A percentile compares a stretch with the other conserved stretches of the same genome.
Conservation (phyloP, 31 red algal genomes). For the Porphyra umbilicalis region DNA sequence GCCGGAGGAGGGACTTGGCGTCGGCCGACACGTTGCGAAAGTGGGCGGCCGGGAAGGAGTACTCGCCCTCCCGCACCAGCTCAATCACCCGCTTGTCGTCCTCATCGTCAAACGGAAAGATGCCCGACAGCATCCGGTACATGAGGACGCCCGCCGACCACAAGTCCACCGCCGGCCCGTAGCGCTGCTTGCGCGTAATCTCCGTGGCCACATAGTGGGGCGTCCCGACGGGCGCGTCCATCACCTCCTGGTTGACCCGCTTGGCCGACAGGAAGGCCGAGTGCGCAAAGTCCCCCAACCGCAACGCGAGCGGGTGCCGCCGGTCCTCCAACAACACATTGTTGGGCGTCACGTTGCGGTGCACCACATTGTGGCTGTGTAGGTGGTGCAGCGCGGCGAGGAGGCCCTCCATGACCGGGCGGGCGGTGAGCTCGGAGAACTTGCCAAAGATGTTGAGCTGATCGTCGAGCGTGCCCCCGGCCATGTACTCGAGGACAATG, state of each 20-base stretch:
- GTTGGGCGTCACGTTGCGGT: conserved; percentile 80
- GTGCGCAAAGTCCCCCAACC: conserved; percentile 61
- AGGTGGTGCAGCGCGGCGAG: conserved; percentile 52
- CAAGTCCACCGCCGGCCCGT: conserved; percentile 71
- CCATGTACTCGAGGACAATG: conserved; percentile 76
- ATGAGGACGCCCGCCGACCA: conserved; percentile 89
- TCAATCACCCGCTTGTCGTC: conserved; percentile 63
- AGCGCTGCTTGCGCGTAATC: conserved; percentile 53
- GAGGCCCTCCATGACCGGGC: conserved; percentile 55
- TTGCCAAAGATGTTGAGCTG: conserved; percentile 24
- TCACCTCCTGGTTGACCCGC: conserved; percentile 58
- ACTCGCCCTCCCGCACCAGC: conserved; percentile 31
- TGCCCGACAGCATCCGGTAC: conserved; percentile 83
- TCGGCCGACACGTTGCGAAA: conserved; percentile 67
- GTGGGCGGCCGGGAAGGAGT: conserved; percentile 36
- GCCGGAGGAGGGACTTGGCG: conserved; percentile 63
- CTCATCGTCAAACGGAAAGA: conserved; percentile 64
- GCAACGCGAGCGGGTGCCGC: conserved; percentile 41
- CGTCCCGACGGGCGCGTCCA: conserved; percentile 66
- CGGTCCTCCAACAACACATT: conserved; percentile 43
- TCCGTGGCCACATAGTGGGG: conserved; percentile 80
- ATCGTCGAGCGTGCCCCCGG: conserved; percentile 69
- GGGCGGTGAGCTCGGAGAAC: conserved; percentile 55
- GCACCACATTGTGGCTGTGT: conserved; percentile 67
- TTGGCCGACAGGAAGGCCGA: conserved; percentile 49